These are phyloP conservation scores for Phytopythium vexans DNA, from an alignment of 352 stramenopile species.

Conservation along the genomic window DNA sequence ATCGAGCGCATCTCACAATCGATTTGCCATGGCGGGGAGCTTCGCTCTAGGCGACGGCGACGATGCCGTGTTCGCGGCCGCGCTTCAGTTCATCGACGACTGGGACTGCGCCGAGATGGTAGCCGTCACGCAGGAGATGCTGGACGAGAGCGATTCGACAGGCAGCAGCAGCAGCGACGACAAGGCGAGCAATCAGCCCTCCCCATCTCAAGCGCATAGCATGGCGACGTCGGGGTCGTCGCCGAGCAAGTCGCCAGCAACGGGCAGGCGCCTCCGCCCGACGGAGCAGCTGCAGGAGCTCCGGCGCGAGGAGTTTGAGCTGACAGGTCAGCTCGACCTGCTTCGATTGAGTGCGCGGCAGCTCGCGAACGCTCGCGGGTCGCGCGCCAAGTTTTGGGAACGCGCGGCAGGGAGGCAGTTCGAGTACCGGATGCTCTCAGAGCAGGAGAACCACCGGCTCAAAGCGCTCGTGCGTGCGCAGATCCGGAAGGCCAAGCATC, in stretches of 20 bases:
- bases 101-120: neutral
- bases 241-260: neutral
- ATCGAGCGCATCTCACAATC: neutral
- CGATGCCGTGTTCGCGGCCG: neutral
- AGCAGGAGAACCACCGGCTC: constrained; percentile 1
- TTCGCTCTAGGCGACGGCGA: neutral
- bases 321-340: neutral
- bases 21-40: neutral
- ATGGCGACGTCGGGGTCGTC: neutral
- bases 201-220: too few relatives aligned
- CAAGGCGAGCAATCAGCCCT: too few relatives aligned
- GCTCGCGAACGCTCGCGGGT: too few relatives aligned
- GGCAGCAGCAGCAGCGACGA: neutral
- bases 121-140: neutral
- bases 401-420: neutral
- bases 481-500: neutral
- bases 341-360: constrained; percentile 1
- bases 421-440: constrained; percentile 1
- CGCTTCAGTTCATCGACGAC: constrained; percentile 6
- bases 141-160: neutral
- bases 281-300: constrained; percentile 1
- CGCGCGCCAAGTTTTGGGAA: constrained; percentile 1
- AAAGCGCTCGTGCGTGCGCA: neutral
- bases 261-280: neutral
- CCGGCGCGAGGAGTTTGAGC: constrained; percentile 3